Evolutionary conservation across 2,329 filamentous ascomycete genomes (phyloP).

Genomic region (Celoporthe dispersa): DNA sequence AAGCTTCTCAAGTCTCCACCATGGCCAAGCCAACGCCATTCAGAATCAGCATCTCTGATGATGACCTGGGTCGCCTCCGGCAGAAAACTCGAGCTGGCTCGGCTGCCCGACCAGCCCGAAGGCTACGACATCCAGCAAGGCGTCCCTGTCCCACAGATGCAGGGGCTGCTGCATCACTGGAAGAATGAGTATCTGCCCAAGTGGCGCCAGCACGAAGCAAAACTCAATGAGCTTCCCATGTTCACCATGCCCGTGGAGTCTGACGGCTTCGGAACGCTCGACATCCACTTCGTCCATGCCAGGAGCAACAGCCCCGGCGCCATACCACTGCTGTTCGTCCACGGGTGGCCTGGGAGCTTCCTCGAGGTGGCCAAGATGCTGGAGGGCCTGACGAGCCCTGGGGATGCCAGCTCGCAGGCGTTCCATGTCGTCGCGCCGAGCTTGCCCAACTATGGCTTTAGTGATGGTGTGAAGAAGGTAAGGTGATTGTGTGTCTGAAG

Average conservation of each 20-base stretch:
- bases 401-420: constrained; percentile 36
- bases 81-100: constrained; percentile 14
- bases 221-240: constrained; percentile 10
- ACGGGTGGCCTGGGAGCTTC: constrained; percentile 50
- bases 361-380: constrained; percentile 44
- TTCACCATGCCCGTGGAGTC: constrained; percentile 13
- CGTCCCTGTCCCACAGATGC: constrained; percentile 4
- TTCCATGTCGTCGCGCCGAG: constrained; percentile 53
- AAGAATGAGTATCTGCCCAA: constrained; percentile 1
- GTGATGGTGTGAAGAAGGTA: constrained; percentile 27
- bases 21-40: constrained; percentile 2
- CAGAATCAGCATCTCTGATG: background rate
- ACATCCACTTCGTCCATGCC: constrained; percentile 68
- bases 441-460: constrained; percentile 50
- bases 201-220: constrained; percentile 14
- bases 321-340: constrained; percentile 47
- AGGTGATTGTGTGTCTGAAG: background rate
- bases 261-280: constrained; percentile 61
- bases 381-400: constrained; percentile 37
- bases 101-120: constrained; percentile 11
- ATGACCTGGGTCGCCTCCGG: constrained; percentile 1
- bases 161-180: constrained; percentile 5
- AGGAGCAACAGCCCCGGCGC: constrained; percentile 38
- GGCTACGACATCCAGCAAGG: constrained; percentile 14
- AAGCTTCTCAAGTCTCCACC: background rate